Evolutionary conservation across 1,284 basidiomycete species (phyloP), one percentile per base, ranked within the genome.

Genomic region (Sporisorium reilianum): DNA sequence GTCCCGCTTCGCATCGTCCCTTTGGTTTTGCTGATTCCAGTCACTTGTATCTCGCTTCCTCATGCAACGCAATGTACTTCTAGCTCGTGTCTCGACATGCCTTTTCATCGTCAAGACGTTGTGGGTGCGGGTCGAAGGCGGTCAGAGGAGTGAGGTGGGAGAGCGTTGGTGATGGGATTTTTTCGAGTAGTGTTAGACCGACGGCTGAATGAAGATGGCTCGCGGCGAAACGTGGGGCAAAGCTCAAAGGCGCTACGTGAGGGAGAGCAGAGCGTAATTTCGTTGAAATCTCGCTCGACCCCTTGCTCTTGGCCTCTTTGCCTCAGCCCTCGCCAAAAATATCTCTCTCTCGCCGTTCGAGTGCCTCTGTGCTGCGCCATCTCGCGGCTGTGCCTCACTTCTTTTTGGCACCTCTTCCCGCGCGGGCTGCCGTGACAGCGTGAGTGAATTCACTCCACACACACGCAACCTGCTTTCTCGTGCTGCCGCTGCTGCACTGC

Each of bases 61-160:
- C 38, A 12, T 30, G 44, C 61, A 56, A 26, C 16, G 61, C 61
- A 64, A 20, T 64, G 62, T 64, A 64, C 62, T 64, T 64, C 32
- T 55, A 55, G 38, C 32, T 20, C 38, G 1, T 41, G 1, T 41
- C 18, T 38, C 11, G 3, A 5, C 36, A 38, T 14, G 16, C n/a
- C 36, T 11, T 18, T 9, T 3, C 36, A 38, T 38, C 36, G 6
- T 34, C 18, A 38, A 5, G n/a, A n/a, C n/a, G n/a, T n/a, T n/a
- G n/a, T n/a, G n/a, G n/a, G n/a, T n/a, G n/a, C n/a, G n/a, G n/a
- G n/a, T n/a, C n/a, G n/a, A n/a, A n/a, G n/a, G n/a, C n/a, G n/a
- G n/a, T n/a, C n/a, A n/a, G n/a, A n/a, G n/a, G 36, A 5, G 36
- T 14, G 36, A 38, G 10, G 5, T 18, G 16, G 8, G 12, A 8